Conservation (phyloP, 495 filamentous ascomycete species). For the Annulohypoxylon bovei region DNA sequence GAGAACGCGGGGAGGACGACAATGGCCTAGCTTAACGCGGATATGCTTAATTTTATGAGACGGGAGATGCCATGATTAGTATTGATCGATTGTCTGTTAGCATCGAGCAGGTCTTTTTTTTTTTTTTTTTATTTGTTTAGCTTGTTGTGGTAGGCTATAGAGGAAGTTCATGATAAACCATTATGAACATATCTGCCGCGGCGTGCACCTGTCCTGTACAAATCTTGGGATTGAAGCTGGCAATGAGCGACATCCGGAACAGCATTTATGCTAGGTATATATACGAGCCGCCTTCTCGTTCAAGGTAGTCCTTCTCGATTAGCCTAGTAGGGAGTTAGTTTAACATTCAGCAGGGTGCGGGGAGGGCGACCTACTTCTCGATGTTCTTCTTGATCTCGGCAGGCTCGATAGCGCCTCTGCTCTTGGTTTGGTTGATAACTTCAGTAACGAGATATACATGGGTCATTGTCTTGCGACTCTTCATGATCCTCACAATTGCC, state of each 20-base stretch:
- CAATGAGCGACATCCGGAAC: neutral
- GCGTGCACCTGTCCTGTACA: neutral
- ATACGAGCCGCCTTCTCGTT: constrained; percentile 82
- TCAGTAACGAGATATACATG: constrained; percentile 84
- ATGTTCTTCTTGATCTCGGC: constrained; percentile 95
- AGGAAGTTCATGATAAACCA: neutral
- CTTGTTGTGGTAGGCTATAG: neutral
- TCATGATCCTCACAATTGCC: constrained; percentile 97
- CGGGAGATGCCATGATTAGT: neutral
- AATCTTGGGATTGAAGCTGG: neutral
- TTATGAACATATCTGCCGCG: neutral
- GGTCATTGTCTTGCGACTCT: constrained; percentile 86
- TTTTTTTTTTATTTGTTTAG: no score
- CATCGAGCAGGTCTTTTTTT: neutral
- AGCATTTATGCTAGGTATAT: constrained; percentile 76
- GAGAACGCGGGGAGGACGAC: neutral
- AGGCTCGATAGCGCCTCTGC: constrained; percentile 82
- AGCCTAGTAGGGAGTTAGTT: constrained; percentile 60
- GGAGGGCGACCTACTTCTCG: constrained; percentile 73
- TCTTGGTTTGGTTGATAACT: constrained; percentile 88
- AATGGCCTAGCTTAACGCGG: neutral
- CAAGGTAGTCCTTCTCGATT: constrained; percentile 97
- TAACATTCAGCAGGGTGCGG: neutral
- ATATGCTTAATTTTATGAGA: neutral
- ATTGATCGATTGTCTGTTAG: neutral